Evolutionary conservation across 2,329 filamentous ascomycete species (phyloP).

Genomic region (Stagonosporopsis tanaceti): DNA sequence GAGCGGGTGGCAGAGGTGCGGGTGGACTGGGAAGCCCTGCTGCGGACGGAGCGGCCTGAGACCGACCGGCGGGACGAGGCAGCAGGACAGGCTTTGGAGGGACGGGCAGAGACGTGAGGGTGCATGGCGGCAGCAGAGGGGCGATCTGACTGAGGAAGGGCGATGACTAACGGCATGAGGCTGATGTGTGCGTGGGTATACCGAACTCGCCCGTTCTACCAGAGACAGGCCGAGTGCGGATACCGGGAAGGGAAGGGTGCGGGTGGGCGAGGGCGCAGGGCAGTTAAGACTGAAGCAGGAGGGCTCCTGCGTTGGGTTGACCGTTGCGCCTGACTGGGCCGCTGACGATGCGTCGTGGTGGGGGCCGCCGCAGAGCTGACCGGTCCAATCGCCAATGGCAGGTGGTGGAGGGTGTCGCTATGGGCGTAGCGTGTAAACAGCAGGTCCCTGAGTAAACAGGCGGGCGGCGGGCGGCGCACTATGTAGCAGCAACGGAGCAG

Average conservation of each 20-base stretch:
- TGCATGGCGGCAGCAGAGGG: constrained; percentile 18
- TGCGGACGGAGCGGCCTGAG: constrained; percentile 41
- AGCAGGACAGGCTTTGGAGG: constrained; percentile 11
- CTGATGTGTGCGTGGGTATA: constrained; percentile 40
- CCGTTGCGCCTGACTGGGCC: constrained; percentile 22
- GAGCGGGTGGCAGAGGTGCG: constrained; percentile 32
- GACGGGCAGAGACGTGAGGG: constrained; percentile 9
- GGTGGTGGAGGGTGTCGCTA: constrained; percentile 5
- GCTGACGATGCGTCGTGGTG: constrained; percentile 21
- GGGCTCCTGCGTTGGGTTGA: constrained; percentile 13
- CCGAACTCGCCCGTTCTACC: constrained; percentile 49
- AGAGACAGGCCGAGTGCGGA: constrained; percentile 51
- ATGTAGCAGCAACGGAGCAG: background rate
- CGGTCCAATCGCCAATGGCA: constrained; percentile 14
- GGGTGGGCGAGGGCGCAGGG: constrained; percentile 32
- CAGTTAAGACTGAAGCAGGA: constrained; percentile 24
- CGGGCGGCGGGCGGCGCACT: too few relatives aligned
- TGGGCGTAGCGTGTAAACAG: constrained; percentile 15
- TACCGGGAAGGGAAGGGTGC: constrained; percentile 19
- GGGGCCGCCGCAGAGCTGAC: constrained; percentile 12
- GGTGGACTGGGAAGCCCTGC: constrained; percentile 37
- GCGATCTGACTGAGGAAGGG: constrained; percentile 40
- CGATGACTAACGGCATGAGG: constrained; percentile 55
- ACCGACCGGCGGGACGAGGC: constrained; percentile 36
- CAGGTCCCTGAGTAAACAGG: constrained; percentile 14